phyloP scores from a whole-genome alignment of 768 basidiomycete species.

The Lyophyllum decastes region DNA sequence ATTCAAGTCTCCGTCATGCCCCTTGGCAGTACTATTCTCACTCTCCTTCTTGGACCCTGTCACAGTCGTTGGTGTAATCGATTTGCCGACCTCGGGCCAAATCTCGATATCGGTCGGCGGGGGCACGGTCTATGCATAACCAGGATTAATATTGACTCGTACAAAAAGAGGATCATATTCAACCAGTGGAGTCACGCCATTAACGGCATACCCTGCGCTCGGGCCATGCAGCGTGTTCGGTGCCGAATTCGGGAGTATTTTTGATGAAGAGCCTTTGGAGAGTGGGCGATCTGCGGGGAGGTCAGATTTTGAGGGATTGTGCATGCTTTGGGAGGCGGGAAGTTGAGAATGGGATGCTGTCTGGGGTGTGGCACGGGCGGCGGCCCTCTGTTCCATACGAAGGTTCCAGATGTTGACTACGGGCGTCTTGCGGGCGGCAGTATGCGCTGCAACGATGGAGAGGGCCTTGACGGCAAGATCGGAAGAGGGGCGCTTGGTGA shows the following conservation, averaged over 20 bases:
- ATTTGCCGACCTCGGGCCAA: slow-evolving; percentile 49
- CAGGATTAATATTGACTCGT: slow-evolving; percentile 26
- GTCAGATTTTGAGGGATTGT: background rate
- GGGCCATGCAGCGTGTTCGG: slow-evolving; percentile 16
- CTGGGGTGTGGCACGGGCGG: slow-evolving; percentile 18
- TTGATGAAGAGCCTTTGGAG: background rate
- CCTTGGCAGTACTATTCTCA: slow-evolving; percentile 4
- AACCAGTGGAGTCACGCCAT: slow-evolving; percentile 12
- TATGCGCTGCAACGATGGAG: slow-evolving; percentile 18
- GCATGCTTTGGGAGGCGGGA: background rate
- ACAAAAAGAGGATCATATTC: slow-evolving; percentile 49
- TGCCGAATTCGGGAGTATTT: background rate
- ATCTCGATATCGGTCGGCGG: slow-evolving; percentile 36
- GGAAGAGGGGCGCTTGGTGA: slow-evolving; percentile 8
- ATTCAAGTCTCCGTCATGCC: background rate
- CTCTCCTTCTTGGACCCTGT: slow-evolving; percentile 10
- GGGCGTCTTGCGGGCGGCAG: slow-evolving; percentile 18
- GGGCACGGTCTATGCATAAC: slow-evolving; percentile 21
- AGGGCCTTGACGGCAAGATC: slow-evolving; percentile 20
- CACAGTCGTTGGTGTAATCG: slow-evolving; percentile 6
- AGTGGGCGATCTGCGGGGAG: background rate
- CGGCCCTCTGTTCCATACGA: slow-evolving; percentile 28
- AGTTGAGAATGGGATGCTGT: background rate
- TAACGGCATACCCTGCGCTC: slow-evolving; percentile 4
- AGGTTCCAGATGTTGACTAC: slow-evolving; percentile 31